Conservation (phyloP, 441 rosid species). For the Populus hybrid region DNA sequence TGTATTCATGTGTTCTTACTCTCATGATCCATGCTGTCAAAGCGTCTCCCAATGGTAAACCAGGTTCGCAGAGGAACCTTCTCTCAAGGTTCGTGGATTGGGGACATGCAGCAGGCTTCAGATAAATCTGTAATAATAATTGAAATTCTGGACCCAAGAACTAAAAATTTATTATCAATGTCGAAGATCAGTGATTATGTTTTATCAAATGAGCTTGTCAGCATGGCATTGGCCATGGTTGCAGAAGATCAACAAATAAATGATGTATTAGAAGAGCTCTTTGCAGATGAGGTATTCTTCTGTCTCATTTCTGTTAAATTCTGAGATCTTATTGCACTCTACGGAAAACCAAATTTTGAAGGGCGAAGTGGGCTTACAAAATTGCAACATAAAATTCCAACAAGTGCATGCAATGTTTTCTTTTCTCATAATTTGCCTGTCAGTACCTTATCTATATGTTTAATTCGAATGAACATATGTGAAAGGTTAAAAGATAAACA, state of each 20-base stretch:
- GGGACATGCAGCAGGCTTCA: conserved; percentile 81
- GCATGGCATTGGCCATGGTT: conserved; percentile 85
- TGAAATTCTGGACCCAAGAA: conserved; percentile 74
- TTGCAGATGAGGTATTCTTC: conserved; percentile 63
- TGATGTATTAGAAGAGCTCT: conserved; percentile 65
- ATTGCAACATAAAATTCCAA: background rate
- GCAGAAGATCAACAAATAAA: conserved; percentile 78
- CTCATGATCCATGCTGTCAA: conserved; percentile 42
- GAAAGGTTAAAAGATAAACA: background rate
- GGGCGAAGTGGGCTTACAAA: background rate
- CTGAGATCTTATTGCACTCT: background rate
- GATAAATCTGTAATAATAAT: conserved; percentile 66
- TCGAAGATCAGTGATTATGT: conserved; percentile 77
- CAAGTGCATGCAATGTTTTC: background rate
- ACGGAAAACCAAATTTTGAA: background rate
- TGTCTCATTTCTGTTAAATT: background rate
- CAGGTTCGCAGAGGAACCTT: conserved; percentile 44
- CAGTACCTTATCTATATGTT: background rate
- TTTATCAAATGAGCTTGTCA: conserved; percentile 69
- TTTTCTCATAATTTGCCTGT: background rate
- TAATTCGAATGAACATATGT: background rate
- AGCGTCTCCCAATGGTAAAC: conserved; percentile 53
- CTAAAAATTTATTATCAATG: conserved; percentile 59
- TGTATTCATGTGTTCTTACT: conserved; percentile 2
- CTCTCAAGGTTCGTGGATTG: conserved; percentile 67